A percentile compares a stretch with the other conserved stretches of the same genome.
Conservation (phyloP, 805 yeast genomes). For the Teunomyces tritomae region DNA sequence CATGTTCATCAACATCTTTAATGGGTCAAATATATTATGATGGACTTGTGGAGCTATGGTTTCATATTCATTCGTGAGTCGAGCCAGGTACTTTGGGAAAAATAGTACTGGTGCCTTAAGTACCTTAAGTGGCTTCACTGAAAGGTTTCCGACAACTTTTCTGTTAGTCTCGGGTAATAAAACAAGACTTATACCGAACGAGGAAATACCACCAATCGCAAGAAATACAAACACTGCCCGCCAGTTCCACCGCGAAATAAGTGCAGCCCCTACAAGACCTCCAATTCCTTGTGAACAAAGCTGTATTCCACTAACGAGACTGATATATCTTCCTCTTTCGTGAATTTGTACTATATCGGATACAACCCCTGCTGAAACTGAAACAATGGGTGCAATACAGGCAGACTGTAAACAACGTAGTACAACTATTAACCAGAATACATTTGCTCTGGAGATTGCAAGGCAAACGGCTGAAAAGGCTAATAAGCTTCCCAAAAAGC, state of each 20-base stretch:
- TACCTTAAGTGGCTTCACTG: conserved; percentile 48
- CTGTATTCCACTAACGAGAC: conserved; percentile 61
- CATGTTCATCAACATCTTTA: conserved; percentile 40
- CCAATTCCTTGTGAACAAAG: conserved; percentile 77
- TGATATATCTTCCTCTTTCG: conserved; percentile 71
- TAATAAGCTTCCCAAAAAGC: conserved; percentile 51
- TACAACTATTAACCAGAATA: conserved; percentile 59
- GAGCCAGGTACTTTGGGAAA: conserved; percentile 8
- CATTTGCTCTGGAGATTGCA: conserved; percentile 60
- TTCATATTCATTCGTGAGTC: conserved; percentile 9
- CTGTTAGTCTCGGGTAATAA: conserved; percentile 75
- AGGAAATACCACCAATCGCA: conserved; percentile 57
- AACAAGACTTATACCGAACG: conserved; percentile 20
- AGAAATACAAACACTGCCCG: conserved; percentile 74
- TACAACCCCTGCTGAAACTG: conserved; percentile 66
- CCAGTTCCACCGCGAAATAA: conserved; percentile 47
- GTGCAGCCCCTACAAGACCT: conserved; percentile 61
- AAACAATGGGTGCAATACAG: conserved; percentile 76
- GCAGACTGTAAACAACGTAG: conserved; percentile 73
- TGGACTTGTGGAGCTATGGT: conserved; percentile 6
- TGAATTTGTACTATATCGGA: conserved; percentile 70
- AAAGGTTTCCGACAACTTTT: conserved; percentile 72
- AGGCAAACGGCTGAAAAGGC: conserved; percentile 61
- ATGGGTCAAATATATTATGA: conserved; percentile 24
- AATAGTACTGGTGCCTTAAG: conserved; percentile 47